A percentile compares a stretch with the other conserved stretches of the same genome.
Evolutionary conservation across 2,329 filamentous ascomycete species (phyloP).

Genomic region (Colletotrichum karsti): DNA sequence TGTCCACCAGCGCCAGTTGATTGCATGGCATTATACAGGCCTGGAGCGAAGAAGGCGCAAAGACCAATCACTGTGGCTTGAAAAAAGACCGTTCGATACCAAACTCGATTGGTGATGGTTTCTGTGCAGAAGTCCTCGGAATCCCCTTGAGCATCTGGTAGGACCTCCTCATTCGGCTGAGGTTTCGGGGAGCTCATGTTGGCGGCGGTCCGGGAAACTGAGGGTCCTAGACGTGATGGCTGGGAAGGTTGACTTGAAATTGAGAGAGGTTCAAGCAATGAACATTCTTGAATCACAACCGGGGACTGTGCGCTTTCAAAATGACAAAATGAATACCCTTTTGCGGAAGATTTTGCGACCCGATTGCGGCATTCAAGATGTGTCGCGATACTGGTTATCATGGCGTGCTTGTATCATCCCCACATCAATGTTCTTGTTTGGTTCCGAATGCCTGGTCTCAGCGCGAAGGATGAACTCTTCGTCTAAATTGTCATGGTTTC

Average conservation of each 20-base stretch:
- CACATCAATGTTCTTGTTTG: too few relatives aligned
- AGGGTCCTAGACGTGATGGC: neutral
- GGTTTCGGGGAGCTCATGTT: neutral
- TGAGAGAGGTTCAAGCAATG: neutral
- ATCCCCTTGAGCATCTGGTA: neutral
- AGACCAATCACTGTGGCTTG: conserved; percentile 36
- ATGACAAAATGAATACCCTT: fast-evolving
- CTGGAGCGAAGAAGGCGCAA: conserved; percentile 37
- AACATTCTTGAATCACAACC: too few relatives aligned
- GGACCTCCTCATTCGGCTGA: neutral
- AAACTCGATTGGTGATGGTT: conserved; percentile 6
- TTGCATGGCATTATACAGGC: conserved; percentile 41
- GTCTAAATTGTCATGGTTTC: too few relatives aligned
- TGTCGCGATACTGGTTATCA: conserved; percentile 17
- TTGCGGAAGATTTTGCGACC: neutral
- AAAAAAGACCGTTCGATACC: conserved; percentile 38
- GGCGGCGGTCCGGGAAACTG: neutral
- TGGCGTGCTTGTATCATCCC: conserved; percentile 9
- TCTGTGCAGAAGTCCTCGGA: neutral
- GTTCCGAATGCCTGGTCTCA: too few relatives aligned
- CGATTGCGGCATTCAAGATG: neutral
- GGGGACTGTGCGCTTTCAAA: too few relatives aligned
- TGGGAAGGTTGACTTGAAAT: too few relatives aligned
- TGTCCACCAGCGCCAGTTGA: conserved; percentile 39
- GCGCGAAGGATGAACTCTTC: too few relatives aligned